A percentile compares a stretch with the other conserved stretches of the same genome.
phyloP scores from a whole-genome alignment of 2,329 filamentous ascomycete genomes.

The Pseudocercospora pini-densiflorae region DNA sequence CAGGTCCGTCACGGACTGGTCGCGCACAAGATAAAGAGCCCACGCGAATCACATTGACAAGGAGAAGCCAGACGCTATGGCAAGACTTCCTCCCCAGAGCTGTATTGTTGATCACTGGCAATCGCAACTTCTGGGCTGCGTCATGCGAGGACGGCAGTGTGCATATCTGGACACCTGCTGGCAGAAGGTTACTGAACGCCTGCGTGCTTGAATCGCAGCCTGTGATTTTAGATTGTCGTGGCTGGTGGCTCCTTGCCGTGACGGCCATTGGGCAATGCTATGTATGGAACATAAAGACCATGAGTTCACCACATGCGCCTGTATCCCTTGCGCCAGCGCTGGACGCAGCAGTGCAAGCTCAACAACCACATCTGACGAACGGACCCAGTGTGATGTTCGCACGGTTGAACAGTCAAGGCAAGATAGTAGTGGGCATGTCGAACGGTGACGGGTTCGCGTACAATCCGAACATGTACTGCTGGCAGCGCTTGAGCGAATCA shows the following conservation, averaged over 20 bases:
- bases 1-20: slow-evolving; percentile 62
- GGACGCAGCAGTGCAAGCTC: slow-evolving; percentile 79
- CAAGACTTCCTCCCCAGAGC: slow-evolving; percentile 89
- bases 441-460: slow-evolving; percentile 97
- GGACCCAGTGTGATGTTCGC: slow-evolving; percentile 89
- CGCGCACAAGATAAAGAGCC: slow-evolving; percentile 73
- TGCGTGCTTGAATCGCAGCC: slow-evolving; percentile 89
- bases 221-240: slow-evolving; percentile 88
- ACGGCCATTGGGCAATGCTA: slow-evolving; percentile 87
- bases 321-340: slow-evolving; percentile 87
- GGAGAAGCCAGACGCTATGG: slow-evolving; percentile 82
- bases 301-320: slow-evolving; percentile 79
- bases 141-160: slow-evolving; percentile 92
- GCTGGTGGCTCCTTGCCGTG: slow-evolving; percentile 87
- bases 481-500: slow-evolving; percentile 93
- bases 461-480: slow-evolving; percentile 80
- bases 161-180: slow-evolving; percentile 90
- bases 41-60: slow-evolving; percentile 79
- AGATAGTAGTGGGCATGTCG: slow-evolving; percentile 85
- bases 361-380: slow-evolving; percentile 77
- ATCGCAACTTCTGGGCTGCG: slow-evolving; percentile 87
- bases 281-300: slow-evolving; percentile 88
- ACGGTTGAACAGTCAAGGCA: slow-evolving; percentile 84
- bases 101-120: slow-evolving; percentile 89
- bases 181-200: slow-evolving; percentile 81